Base-by-base conservation (phyloP, 257 asterid genomes). In the Capsicum rhomboideum region DNA sequence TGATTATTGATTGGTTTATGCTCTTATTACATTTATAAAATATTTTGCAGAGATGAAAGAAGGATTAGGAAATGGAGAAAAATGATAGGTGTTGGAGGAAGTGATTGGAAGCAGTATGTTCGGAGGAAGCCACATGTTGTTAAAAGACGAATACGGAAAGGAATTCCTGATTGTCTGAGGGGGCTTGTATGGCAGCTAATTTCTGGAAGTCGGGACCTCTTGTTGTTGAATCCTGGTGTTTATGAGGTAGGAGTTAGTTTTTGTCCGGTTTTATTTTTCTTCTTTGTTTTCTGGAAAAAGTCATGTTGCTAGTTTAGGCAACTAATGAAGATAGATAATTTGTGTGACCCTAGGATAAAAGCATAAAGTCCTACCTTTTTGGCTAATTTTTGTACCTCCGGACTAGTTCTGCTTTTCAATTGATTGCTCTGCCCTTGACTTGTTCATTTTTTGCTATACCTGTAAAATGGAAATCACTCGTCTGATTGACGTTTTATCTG, bases 51-150 rank as follows among this genome's bases (percentile, higher is more conserved):
- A 91, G 96, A 95, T 83, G 97, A 97, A 88, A 93, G 96, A 89
- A 93, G 93, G 87, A 92, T 93, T 84, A 91, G 97, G 83, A 97
- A 97, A 89, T 97, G 99, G 99, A 95, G 99, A 84, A 97, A 92
- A 89, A 97, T 95, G 99, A 93, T 97, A 84, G 99, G 99, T 64
- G 98, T 93, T 89, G 98, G 99, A 29, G 98, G 99, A 80, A 95
- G 97, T 87, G 99, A 97, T 85, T 97, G 98, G 99, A 95, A 93
- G 93, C 97, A 97, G 87, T 97, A 95, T 87, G 90, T 93, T 84
- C 86, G 98, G 87, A 94, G 97, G 90, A 97, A 93, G 86, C 98
- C 96, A 82, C 97, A 97, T 83, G 97, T 94, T 84, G 98, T 97
- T 77, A 95, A 91, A 91, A 90, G 99, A 89, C 90, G 99, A 90